Percentiles rank a stretch among this genome's conserved stretches.
phyloP scores from a whole-genome alignment of 352 stramenopile genomes.

The Phytopythium cucurbitacearum region DNA sequence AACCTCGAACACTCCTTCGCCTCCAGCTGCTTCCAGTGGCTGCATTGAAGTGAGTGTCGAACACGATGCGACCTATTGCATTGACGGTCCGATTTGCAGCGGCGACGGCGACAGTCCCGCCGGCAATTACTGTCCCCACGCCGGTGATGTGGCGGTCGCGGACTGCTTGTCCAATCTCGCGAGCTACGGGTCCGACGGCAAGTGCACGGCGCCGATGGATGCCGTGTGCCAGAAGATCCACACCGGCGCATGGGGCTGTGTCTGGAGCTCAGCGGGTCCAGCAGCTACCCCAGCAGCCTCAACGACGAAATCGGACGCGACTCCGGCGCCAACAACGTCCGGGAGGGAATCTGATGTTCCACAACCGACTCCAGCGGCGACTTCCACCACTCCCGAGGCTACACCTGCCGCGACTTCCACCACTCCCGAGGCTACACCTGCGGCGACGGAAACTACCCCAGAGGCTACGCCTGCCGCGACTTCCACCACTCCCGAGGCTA shows the following conservation, averaged over 20 bases:
- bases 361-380: too few species aligned
- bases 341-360: too few species aligned
- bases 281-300: slow-evolving; percentile 9
- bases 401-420: too few species aligned
- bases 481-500: too few species aligned
- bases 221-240: slow-evolving; percentile 41
- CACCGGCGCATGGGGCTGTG: slow-evolving; percentile 52
- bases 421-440: too few species aligned
- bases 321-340: too few species aligned
- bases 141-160: slow-evolving; percentile 38
- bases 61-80: slow-evolving; percentile 62
- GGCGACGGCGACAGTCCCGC: slow-evolving; percentile 26
- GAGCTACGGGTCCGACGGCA: slow-evolving; percentile 32
- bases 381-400: too few species aligned
- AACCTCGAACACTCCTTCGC: neutral
- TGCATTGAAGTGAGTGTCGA: slow-evolving; percentile 50
- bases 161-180: slow-evolving; percentile 41
- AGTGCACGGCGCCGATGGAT: slow-evolving; percentile 41
- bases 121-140: slow-evolving; percentile 37
- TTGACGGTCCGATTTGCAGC: slow-evolving; percentile 40
- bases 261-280: slow-evolving; percentile 16
- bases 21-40: neutral
- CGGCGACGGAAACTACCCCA: too few species aligned
- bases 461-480: neutral
- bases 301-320: neutral